Conservation (phyloP, 257 asterid genomes). For the Jaltomata sinuosa region DNA sequence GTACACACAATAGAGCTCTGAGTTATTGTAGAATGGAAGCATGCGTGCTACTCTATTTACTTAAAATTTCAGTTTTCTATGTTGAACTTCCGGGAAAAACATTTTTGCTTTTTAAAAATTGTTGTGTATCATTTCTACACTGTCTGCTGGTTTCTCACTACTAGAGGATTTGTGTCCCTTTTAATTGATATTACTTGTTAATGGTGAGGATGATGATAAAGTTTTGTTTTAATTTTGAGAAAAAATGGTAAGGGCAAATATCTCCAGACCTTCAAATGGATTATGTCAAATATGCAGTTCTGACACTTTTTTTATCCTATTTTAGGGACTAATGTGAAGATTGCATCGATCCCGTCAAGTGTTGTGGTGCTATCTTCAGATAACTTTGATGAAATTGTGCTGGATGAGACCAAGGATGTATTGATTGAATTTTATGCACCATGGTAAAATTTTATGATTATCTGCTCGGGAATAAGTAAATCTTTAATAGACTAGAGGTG, state of each 20-base stretch:
- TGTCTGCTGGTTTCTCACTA: neutral
- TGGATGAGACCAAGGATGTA: constrained; percentile 70
- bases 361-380: constrained; percentile 69
- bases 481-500: neutral
- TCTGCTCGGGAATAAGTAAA: neutral
- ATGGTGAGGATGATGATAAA: neutral
- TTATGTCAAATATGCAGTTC: neutral
- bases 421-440: constrained; percentile 96
- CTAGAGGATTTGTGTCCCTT: neutral
- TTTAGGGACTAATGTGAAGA: constrained; percentile 82
- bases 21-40: neutral
- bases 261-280: neutral
- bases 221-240: neutral
- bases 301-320: neutral
- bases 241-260: neutral
- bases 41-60: neutral
- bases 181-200: neutral
- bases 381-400: constrained; percentile 71
- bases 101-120: neutral
- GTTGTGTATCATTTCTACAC: neutral
- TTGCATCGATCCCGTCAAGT: constrained; percentile 61
- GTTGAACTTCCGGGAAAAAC: neutral
- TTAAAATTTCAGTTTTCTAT: neutral
- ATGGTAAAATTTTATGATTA: constrained; percentile 40
- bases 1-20: neutral